Evolutionary conservation across 306 rosid species (phyloP), one percentile per base, ranked within the genome.

Genomic region (Vicia sativa): DNA sequence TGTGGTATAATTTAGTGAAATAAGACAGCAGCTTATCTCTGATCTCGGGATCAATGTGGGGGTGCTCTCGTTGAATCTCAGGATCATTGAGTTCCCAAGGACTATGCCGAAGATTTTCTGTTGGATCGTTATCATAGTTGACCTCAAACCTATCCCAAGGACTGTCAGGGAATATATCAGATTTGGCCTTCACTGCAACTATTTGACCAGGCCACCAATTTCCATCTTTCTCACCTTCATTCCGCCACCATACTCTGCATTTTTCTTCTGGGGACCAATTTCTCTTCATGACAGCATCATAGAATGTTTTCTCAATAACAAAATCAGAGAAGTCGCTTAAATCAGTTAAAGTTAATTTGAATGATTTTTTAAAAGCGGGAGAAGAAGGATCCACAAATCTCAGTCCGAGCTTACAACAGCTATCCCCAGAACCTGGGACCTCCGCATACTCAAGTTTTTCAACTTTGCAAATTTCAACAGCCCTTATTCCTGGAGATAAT

Each of bases 201-300:
- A 91, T 71, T 72, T 79, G 80, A 50, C 97, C 97, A 12, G 66
- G 68, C 96, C 96, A 88, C 96, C 92, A 88, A 50, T 53, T 72
- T 16, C 97, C 97, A 55, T 81, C 81, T 62, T 80, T 79, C 28
- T 81, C 85, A 11, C 53, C 78, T 62, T 69, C 76, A 78, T 86
- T 77, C 76, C 80, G 81, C 97, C 97, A 91, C 96, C 96, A 91
- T 57, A 91, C 91, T 62, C 46, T n/a, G 66, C 97, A 91, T 77
- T 70, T 82, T 70, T 91, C 97, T 65, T 90, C 70, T 11, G 52
- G 59, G 11, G 85, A 72, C 97, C 97, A 91, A 72, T 86, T 88
- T 78, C 86, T 86, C 68, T 73, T 65, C 72, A 86, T 72, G 38
- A 89, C 74, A 69, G 82, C 81, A 73, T 91, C 96, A 46, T 84